A percentile compares a stretch with the other conserved stretches of the same genome.
Conservation (phyloP, 208 protist species). For the Acanthamoeba lugdunensis region DNA sequence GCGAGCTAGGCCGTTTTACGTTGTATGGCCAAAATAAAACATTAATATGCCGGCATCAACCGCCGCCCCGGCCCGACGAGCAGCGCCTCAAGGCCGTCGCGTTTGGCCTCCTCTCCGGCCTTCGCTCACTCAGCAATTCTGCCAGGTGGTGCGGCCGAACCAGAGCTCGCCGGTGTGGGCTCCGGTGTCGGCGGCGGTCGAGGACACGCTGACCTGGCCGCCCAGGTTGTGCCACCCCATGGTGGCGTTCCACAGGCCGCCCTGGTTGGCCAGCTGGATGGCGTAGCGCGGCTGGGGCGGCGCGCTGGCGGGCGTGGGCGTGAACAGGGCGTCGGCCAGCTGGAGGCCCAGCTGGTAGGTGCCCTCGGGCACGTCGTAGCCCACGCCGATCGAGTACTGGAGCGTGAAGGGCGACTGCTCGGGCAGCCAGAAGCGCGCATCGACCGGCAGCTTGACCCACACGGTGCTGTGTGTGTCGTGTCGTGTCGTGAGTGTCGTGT, state of each 20-base stretch:
- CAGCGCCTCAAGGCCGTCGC: not conserved
- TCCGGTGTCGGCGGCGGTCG: not conserved
- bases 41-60: no score
- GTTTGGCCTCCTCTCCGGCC: not conserved
- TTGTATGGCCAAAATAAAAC: no score
- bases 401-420: slow-evolving; percentile 25
- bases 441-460: not conserved
- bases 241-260: not conserved
- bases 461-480: not conserved
- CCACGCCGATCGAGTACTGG: not conserved
- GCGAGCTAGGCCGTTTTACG: no score
- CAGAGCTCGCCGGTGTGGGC: not conserved
- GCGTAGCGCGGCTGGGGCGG: not conserved
- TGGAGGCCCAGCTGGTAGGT: not conserved
- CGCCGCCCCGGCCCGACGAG: no score
- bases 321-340: not conserved
- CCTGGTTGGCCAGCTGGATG: not conserved
- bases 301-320: not conserved
- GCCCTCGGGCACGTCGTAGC: not conserved
- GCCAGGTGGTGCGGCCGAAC: not conserved
- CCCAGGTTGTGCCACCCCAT: not conserved
- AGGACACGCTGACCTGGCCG: not conserved
- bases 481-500: not conserved
- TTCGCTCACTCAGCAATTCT: not conserved
- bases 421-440: not conserved